Evolutionary conservation across 768 basidiomycete genomes (phyloP), one percentile per base, ranked within the genome.

Genomic region (Amylocystis lapponica): DNA sequence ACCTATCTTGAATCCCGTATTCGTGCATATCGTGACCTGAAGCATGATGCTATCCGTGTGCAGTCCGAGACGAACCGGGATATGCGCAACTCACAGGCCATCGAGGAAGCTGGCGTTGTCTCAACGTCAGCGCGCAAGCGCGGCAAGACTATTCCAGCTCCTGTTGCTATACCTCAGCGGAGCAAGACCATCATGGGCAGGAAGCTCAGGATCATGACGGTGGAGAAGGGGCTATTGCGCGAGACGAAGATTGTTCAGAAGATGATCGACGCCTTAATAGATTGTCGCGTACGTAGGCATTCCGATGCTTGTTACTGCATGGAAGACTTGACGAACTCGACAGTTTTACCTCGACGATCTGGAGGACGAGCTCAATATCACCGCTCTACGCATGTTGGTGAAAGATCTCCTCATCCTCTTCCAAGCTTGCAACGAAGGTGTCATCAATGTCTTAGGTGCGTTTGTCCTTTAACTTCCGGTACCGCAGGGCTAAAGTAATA

Each of bases 401-500:
- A 98, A 97, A 59, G 96, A 99, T 60, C 76, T 98, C 2, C 75
- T 98, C 40, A 88, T 97, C 42, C 71, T 98, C 14, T 97, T 97
- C 60, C 93, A 96, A 59, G 92, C 92, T 2, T 86, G 91, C 31
- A 99, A 99, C 53, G 96, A 99, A 58, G 96, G 94, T 30, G 90
- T 86, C n/a, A 82, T 84, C 56, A 87, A 86, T 53, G 79, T 86
- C 27, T 68, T 87, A 34, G 93, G 81, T 76, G 65, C 66, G 63
- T 20, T 64, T 59, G 66, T 42, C 56, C n/a, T n/a, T n/a, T n/a
- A n/a, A n/a, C n/a, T n/a, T n/a, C n/a, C n/a, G n/a, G n/a, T n/a
- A n/a, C n/a, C n/a, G n/a, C n/a, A n/a, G n/a, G n/a, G n/a, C n/a
- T n/a, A n/a, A n/a, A n/a, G n/a, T n/a, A n/a, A n/a, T n/a, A n/a